A percentile compares a stretch with the other conserved stretches of the same genome.
Evolutionary conservation across 768 basidiomycete genomes (phyloP).

Genomic region (Lyophyllum decastes): DNA sequence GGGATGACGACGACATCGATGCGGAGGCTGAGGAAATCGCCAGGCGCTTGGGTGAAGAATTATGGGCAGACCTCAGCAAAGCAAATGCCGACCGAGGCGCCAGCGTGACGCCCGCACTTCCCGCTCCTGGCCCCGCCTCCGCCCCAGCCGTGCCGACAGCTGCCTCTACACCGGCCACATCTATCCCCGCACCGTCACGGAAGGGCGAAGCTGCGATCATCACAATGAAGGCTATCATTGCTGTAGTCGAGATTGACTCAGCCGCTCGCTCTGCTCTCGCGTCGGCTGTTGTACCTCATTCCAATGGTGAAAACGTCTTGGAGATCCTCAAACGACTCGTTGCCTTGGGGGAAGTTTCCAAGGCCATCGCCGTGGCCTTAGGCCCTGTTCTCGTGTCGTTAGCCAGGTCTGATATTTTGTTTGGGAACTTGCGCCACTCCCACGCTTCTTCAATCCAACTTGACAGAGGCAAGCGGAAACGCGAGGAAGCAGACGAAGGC

Average conservation of each 20-base stretch:
- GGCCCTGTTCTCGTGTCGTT: constrained; percentile 65
- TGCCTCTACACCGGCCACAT: constrained; percentile 9
- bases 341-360: constrained; percentile 47
- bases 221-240: constrained; percentile 66
- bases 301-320: constrained; percentile 51
- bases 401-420: constrained; percentile 65
- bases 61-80: constrained; percentile 76
- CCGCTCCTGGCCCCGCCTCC: constrained; percentile 3
- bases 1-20: constrained; percentile 62
- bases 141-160: not conserved
- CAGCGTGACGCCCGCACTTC: constrained; percentile 12
- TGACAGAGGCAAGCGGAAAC: constrained; percentile 76
- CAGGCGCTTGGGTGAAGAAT: constrained; percentile 69
- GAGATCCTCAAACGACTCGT: constrained; percentile 55
- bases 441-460: constrained; percentile 62
- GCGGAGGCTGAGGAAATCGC: constrained; percentile 78
- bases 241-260: constrained; percentile 56
- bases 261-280: constrained; percentile 56
- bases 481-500: constrained; percentile 52
- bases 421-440: constrained; percentile 64
- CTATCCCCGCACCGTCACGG: constrained; percentile 25
- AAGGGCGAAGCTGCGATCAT: constrained; percentile 61
- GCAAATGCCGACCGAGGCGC: constrained; percentile 46
- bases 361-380: constrained; percentile 54
- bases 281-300: constrained; percentile 49